Evolutionary conservation across 2,329 filamentous ascomycete species (phyloP), one percentile per base, ranked within the genome.

Genomic region (Zelopaecilomyces penicillatus): DNA sequence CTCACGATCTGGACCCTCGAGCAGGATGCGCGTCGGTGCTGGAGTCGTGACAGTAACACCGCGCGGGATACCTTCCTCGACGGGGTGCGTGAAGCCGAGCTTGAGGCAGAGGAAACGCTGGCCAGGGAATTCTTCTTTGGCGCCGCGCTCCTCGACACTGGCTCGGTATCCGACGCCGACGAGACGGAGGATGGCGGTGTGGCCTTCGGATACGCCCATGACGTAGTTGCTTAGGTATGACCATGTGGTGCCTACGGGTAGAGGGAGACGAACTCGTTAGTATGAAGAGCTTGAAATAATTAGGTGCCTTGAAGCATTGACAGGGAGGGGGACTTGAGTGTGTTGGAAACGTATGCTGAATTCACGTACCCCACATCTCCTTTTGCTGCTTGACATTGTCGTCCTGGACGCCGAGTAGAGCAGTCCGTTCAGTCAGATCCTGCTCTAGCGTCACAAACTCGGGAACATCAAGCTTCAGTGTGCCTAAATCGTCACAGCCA

Each of bases 141-240:
- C 80, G 27, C 85, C 85, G 34, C 76, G 83, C 47, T 82, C 69
- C 65, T 97, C 90, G 55, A 98, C 77, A 4, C 80, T 85, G 11
- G 93, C 93, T 66, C 91, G 80, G 75, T 96, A 98, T 49, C 93
- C 93, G 47, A 98, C 93, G 60, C 93, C 93, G 29, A 97, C 89
- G 43, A 98, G 76, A 52, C 91, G 84, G 43, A 98, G 74, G 56
- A 98, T 89, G 31, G 90, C 89, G 12, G 87, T 90, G 68, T 98
- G 93, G 32, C 93, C 93, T 76, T 98, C 93, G 33, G 88, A 95
- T 26, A 98, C 93, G 48, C 93, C 93, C 51, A 89, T 80, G 50
- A 98, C 85, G 71, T 94, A 82, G 64, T 93, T 94, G 58, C 87
- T 85, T 44, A 98, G 75, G 61, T 95, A 91, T 31, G 89, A 83